Percentiles rank a stretch among this genome's conserved stretches.
Conservation (phyloP, 1,284 basidiomycete genomes). For the Pulveroboletus sp. region DNA sequence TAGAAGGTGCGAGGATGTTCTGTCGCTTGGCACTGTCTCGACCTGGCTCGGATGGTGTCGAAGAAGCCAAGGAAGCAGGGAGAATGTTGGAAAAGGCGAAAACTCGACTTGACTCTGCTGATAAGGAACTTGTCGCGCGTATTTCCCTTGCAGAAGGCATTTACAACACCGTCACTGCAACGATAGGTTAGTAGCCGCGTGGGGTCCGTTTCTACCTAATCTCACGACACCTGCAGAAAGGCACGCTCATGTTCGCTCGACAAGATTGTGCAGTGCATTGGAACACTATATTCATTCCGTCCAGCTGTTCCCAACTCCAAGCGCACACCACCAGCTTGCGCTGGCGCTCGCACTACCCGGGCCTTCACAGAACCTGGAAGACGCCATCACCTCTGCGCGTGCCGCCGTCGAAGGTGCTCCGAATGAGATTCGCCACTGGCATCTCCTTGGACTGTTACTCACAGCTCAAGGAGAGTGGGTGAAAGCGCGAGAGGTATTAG, state of each 20-base stretch:
- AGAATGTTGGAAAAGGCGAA: slow-evolving; percentile 57
- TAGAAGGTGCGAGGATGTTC: slow-evolving; percentile 76
- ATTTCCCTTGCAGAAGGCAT: slow-evolving; percentile 70
- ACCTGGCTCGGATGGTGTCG: slow-evolving; percentile 41
- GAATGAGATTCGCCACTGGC: slow-evolving; percentile 83
- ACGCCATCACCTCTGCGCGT: slow-evolving; percentile 71
- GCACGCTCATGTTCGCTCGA: slow-evolving; percentile 61
- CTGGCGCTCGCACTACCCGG: slow-evolving; percentile 71
- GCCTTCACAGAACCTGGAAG: slow-evolving; percentile 63
- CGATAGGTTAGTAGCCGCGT: slow-evolving; percentile 49
- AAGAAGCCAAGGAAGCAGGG: slow-evolving; percentile 62
- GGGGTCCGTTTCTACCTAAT: background rate
- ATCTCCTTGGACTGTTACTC: slow-evolving; percentile 84
- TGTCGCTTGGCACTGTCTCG: slow-evolving; percentile 48
- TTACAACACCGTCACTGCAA: slow-evolving; percentile 58
- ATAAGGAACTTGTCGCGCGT: slow-evolving; percentile 51
- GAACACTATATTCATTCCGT: slow-evolving; percentile 58
- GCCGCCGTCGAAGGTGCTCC: slow-evolving; percentile 77
- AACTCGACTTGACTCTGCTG: slow-evolving; percentile 47
- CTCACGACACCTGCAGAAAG: slow-evolving; percentile 51
- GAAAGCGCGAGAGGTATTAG: slow-evolving; percentile 77
- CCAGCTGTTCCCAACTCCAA: slow-evolving; percentile 55
- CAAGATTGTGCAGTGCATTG: slow-evolving; percentile 61
- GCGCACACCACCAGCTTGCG: slow-evolving; percentile 79
- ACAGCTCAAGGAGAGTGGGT: slow-evolving; percentile 82